These are phyloP conservation scores for Betula pendula DNA, from an alignment of 306 rosid species.

Conservation along the genomic window DNA sequence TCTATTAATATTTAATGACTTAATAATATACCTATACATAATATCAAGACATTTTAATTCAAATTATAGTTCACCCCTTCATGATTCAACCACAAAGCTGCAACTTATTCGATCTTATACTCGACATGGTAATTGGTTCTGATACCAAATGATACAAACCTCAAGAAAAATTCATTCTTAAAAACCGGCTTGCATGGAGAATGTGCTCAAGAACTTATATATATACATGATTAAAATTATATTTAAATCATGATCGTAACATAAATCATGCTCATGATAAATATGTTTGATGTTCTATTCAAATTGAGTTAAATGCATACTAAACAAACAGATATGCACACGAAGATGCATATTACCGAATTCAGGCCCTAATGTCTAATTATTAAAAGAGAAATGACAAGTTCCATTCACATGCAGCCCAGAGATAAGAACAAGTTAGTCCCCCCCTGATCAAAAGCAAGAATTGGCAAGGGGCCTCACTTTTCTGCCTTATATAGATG, in stretches of 20 bases:
- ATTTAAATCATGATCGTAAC: not conserved
- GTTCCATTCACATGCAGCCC: not conserved
- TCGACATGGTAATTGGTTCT: too few species aligned
- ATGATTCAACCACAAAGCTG: too few species aligned
- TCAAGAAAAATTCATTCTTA: too few species aligned
- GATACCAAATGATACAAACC: too few species aligned
- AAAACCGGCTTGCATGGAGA: too few species aligned
- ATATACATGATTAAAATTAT: too few species aligned
- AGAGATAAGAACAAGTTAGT: not conserved
- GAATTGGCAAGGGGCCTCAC: slow-evolving; percentile 1
- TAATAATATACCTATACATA: too few species aligned
- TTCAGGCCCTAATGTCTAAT: not conserved
- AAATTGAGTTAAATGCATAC: not conserved
- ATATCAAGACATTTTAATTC: too few species aligned
- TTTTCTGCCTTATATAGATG: not conserved
- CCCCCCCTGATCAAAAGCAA: not conserved
- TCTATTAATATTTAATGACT: too few species aligned
- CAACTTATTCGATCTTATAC: too few species aligned
- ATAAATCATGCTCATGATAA: not conserved
- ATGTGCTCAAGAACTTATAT: too few species aligned
- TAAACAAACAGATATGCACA: not conserved
- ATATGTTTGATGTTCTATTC: not conserved
- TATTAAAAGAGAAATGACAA: not conserved
- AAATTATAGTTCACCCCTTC: too few species aligned
- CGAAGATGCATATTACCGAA: not conserved